These are phyloP conservation scores for Penicillium brevicompactum DNA, from an alignment of 2,329 filamentous ascomycete species.

Conservation along the genomic window DNA sequence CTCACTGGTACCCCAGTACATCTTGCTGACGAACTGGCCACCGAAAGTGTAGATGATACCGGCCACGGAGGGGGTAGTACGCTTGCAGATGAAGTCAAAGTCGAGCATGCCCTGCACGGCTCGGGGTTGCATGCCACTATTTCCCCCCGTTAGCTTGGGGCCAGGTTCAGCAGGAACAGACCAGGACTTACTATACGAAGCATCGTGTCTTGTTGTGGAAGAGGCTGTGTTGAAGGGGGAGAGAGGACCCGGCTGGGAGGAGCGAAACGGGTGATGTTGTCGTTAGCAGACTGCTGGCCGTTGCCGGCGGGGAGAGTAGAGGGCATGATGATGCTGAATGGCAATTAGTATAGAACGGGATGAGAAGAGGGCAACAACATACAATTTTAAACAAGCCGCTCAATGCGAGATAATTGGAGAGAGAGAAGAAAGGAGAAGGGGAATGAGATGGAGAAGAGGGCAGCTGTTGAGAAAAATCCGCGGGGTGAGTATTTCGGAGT, in stretches of 20 bases:
- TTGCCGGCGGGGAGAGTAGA: slow-evolving; percentile 53
- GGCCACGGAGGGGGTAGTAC: slow-evolving; percentile 90
- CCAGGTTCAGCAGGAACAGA: neutral
- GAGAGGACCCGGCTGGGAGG: slow-evolving; percentile 90
- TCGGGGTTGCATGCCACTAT: slow-evolving; percentile 88
- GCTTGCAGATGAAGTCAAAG: slow-evolving; percentile 99
- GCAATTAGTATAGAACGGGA: slow-evolving; percentile 6
- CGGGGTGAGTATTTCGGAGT: slow-evolving; percentile 20
- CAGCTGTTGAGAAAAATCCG: slow-evolving; percentile 30
- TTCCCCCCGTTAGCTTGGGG: slow-evolving; percentile 15
- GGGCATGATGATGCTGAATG: slow-evolving; percentile 55
- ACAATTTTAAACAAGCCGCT: slow-evolving; percentile 23
- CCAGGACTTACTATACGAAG: slow-evolving; percentile 80
- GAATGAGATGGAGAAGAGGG: slow-evolving; percentile 27
- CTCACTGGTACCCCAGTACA: slow-evolving; percentile 99
- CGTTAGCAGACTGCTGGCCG: slow-evolving; percentile 76
- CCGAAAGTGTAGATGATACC: slow-evolving; percentile 99
- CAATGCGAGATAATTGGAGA: slow-evolving; percentile 18
- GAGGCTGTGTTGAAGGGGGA: slow-evolving; percentile 82
- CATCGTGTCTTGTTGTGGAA: slow-evolving; percentile 99
- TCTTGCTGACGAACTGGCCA: slow-evolving; percentile 99
- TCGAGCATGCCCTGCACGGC: slow-evolving; percentile 93
- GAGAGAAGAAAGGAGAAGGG: slow-evolving; percentile 21
- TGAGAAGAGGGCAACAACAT: neutral
- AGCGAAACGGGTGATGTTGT: slow-evolving; percentile 96